Base-by-base conservation (phyloP, 352 stramenopile genomes). In the Phytophthora cactorum region DNA sequence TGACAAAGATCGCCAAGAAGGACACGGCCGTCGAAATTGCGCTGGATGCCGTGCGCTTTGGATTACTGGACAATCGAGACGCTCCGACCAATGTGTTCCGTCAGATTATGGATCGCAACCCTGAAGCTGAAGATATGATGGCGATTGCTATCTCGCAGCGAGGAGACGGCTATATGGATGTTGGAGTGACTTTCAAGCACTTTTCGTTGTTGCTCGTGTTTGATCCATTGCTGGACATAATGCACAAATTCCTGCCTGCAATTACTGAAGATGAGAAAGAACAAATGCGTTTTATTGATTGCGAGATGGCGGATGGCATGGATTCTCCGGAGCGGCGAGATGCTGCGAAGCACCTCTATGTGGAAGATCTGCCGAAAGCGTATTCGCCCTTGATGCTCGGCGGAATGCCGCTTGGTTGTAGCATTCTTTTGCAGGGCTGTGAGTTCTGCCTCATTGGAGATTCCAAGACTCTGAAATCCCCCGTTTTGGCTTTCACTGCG, bases 401-500 rank as follows among this genome's bases (percentile, higher is more conserved):
- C 1, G 82, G 81, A 7, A 84, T 84, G 62, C 78, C 76, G 25
- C 61, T 96, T 34, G 68, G 63, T 27, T 81, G 71, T 60, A 83
- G 72, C 38, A 66, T 96, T 34, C 12, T 73, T 8, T 70, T 95
- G 31, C 70, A 86, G 12, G 69, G 74, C 1, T 88, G 77, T 25
- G 86, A 95, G 39, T 80, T 95, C 36, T 96, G 89, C 66, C 66
- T 96, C 7, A 66, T 95, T 46, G 86, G 84, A n/a, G 84, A 95
- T 64, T 89, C 88, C 1, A 68, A 73, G 1, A 89, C 78, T 25
- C 44, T 88, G 5, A 90, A 91, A 50, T 90, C 88, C 5, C 85
- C 92, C 31, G 84, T 93, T 27, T 68, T 96, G 22, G 86, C 89
- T 41, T 90, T 96, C 41, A 96, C 89, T 29, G 87, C 84, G 4